Evolutionary conservation across 495 filamentous ascomycete genomes (phyloP).

Genomic region (Aspergillus nanangensis): DNA sequence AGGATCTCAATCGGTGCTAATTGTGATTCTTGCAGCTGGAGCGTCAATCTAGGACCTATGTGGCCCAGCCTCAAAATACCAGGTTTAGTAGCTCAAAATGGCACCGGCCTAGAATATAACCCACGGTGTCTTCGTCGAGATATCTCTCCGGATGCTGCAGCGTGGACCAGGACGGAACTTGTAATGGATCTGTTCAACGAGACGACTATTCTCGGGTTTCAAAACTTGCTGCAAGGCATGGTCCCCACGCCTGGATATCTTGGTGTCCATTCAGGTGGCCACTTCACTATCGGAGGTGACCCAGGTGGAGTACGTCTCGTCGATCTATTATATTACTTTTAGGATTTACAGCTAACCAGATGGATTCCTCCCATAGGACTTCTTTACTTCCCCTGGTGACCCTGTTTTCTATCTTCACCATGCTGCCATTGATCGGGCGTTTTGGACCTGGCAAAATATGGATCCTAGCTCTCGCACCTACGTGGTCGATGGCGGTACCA

Average conservation of each 20-base stretch:
- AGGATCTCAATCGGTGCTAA: too few species aligned
- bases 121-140: slow-evolving; percentile 60
- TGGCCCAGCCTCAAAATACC: slow-evolving; percentile 8
- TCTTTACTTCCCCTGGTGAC: slow-evolving; percentile 22
- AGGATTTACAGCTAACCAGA: not conserved
- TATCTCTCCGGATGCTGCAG: slow-evolving; percentile 4
- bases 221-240: slow-evolving; percentile 5
- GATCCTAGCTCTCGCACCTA: slow-evolving; percentile 17
- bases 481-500: slow-evolving; percentile 11
- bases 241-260: slow-evolving; percentile 17
- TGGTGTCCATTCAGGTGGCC: slow-evolving; percentile 54
- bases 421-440: slow-evolving; percentile 43
- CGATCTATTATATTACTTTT: slow-evolving; percentile 8
- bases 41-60: slow-evolving; percentile 44
- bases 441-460: slow-evolving; percentile 48
- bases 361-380: slow-evolving; percentile 10
- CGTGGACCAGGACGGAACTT: slow-evolving; percentile 1
- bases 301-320: slow-evolving; percentile 10
- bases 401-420: slow-evolving; percentile 52
- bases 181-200: slow-evolving; percentile 6
- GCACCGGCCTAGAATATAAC: slow-evolving; percentile 32
- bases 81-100: slow-evolving; percentile 6
- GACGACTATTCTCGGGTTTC: slow-evolving; percentile 1
- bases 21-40: slow-evolving; percentile 2
- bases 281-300: slow-evolving; percentile 54